phyloP scores from a whole-genome alignment of 2,329 filamentous ascomycete genomes.

The Fusarium sp. region DNA sequence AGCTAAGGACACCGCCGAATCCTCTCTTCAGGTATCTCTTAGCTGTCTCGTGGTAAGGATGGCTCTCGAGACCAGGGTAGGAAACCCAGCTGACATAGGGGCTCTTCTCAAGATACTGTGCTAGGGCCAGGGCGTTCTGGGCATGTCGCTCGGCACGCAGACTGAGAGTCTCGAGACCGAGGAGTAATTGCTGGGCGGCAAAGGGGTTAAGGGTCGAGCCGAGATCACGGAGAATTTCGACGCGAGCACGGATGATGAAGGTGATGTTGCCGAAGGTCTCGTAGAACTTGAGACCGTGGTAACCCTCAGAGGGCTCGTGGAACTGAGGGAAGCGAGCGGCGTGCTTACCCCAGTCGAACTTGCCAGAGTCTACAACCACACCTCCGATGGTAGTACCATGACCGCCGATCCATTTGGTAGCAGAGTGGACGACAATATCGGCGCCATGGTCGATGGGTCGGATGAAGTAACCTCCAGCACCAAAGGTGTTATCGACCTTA shows the following conservation, averaged over 20 bases:
- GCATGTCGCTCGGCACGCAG: conserved; percentile 89
- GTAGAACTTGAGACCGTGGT: conserved; percentile 94
- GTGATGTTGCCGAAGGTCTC: conserved; percentile 87
- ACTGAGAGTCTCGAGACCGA: conserved; percentile 90
- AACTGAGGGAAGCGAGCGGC: conserved; percentile 91
- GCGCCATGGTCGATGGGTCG: conserved; percentile 90
- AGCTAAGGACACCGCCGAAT: conserved; percentile 90
- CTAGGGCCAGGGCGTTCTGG: conserved; percentile 82
- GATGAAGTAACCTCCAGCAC: conserved; percentile 88
- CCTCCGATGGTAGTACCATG: conserved; percentile 94
- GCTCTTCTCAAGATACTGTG: conserved; percentile 85
- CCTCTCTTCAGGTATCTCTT: conserved; percentile 89
- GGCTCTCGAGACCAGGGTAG: conserved; percentile 87
- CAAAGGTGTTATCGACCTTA: conserved; percentile 95
- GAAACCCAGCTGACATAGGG: conserved; percentile 91
- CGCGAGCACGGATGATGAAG: conserved; percentile 86
- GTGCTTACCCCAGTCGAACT: conserved; percentile 93
- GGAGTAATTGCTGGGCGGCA: conserved; percentile 88
- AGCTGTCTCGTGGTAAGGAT: conserved; percentile 81
- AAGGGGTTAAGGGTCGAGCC: conserved; percentile 89
- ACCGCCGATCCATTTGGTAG: conserved; percentile 97
- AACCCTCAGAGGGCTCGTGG: conserved; percentile 86
- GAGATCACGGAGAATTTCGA: conserved; percentile 90
- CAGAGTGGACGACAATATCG: conserved; percentile 93
- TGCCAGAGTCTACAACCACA: conserved; percentile 86